These are phyloP conservation scores for Eucalyptus coolabah DNA, from an alignment of 345 rosid genomes.

Conservation along the genomic window DNA sequence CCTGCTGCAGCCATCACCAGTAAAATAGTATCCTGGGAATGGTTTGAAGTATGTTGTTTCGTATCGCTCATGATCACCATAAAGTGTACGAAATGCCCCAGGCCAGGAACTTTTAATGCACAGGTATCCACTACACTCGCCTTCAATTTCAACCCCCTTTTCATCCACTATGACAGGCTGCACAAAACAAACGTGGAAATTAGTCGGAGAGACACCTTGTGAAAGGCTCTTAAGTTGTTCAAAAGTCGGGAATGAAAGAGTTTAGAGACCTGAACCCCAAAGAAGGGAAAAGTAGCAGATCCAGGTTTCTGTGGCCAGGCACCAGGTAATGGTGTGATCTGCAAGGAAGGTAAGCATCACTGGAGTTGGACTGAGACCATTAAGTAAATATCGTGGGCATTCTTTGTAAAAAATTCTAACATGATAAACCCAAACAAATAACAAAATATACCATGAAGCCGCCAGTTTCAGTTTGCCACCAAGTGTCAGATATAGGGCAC, in stretches of 20 bases:
- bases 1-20: conserved; percentile 98
- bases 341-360: conserved; percentile 1
- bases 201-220: neutral
- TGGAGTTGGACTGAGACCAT: neutral
- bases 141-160: conserved; percentile 91
- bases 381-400: neutral
- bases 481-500: conserved; percentile 96
- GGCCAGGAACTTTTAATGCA: conserved; percentile 95
- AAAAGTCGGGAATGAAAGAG: neutral
- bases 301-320: conserved; percentile 99
- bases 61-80: conserved; percentile 97
- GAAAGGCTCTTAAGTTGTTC: neutral
- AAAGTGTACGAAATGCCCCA: conserved; percentile 93
- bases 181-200: neutral
- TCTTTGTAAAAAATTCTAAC: neutral
- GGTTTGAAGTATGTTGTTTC: conserved; percentile 97
- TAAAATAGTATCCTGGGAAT: conserved; percentile 86
- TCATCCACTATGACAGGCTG: conserved; percentile 96
- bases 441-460: conserved; percentile 68
- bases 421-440: neutral
- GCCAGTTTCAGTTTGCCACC: conserved; percentile 99
- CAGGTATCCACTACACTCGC: conserved; percentile 89
- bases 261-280: conserved; percentile 83
- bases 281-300: conserved; percentile 99
- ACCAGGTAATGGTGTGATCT: conserved; percentile 97